These are phyloP conservation scores for Butyriboletus loyo DNA, from an alignment of 768 basidiomycete genomes.

Conservation along the genomic window DNA sequence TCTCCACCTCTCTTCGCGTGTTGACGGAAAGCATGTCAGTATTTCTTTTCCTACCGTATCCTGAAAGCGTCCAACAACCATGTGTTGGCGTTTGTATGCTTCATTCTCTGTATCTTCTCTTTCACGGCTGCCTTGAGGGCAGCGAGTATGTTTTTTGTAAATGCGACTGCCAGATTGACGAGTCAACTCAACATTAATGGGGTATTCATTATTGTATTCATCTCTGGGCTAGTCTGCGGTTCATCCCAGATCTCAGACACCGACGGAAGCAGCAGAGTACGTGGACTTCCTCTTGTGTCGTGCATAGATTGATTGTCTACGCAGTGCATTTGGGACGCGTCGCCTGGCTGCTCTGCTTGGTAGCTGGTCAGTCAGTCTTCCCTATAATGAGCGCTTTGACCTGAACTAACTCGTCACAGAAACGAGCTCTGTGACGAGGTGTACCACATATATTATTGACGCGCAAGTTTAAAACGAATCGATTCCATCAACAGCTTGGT, in stretches of 20 bases:
- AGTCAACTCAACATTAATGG: constrained; percentile 10
- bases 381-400: not conserved
- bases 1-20: not conserved
- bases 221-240: constrained; percentile 20
- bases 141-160: constrained; percentile 17
- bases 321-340: constrained; percentile 5
- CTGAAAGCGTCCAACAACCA: constrained; percentile 15
- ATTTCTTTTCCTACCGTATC: constrained; percentile 21
- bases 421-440: constrained; percentile 15
- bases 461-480: not conserved
- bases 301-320: not conserved
- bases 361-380: constrained; percentile 16
- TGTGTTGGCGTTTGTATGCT: constrained; percentile 9
- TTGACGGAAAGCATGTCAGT: constrained; percentile 5
- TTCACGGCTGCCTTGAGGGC: constrained; percentile 23
- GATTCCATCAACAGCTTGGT: constrained; percentile 7
- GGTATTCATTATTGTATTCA: constrained; percentile 18
- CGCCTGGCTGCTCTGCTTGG: not conserved
- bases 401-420: constrained; percentile 11
- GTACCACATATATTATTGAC: not conserved
- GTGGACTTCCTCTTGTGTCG: not conserved
- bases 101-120: constrained; percentile 16
- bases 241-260: constrained; percentile 7
- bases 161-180: not conserved
- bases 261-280: constrained; percentile 4